Percentiles rank a stretch among this genome's conserved stretches.
Conservation (phyloP, 2,329 filamentous ascomycete genomes). For the Phoma sp. region DNA sequence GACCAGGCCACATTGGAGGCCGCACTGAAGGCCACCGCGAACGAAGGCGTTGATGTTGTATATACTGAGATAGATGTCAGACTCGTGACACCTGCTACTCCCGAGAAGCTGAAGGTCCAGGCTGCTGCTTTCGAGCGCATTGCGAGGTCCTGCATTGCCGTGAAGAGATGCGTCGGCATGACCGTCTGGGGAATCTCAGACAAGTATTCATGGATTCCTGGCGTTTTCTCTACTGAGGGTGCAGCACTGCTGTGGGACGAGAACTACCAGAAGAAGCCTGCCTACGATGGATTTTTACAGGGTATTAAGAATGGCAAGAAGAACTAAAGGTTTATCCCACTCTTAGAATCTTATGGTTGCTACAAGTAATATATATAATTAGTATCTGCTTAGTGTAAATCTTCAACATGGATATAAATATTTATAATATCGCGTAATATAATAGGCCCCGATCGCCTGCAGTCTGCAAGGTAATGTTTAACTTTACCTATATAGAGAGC, state of each 20-base stretch:
- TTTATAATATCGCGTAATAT: no score
- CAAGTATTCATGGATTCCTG: constrained; percentile 52
- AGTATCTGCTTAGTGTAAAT: no score
- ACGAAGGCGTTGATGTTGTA: constrained; percentile 64
- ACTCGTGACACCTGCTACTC: constrained; percentile 55
- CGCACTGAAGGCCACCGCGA: constrained; percentile 60
- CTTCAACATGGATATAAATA: no score
- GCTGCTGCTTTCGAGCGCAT: constrained; percentile 55
- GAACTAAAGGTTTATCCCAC: no score
- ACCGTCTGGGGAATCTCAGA: constrained; percentile 58
- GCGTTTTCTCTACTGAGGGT: constrained; percentile 48
- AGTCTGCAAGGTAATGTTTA: no score
- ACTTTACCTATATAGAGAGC: no score
- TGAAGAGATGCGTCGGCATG: constrained; percentile 50
- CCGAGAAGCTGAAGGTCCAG: constrained; percentile 56
- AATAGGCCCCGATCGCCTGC: no score
- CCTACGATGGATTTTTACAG: constrained; percentile 41
- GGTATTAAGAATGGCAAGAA: constrained; percentile 32
- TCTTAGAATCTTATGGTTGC: no score
- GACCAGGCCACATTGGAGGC: constrained; percentile 54
- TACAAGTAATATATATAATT: no score
- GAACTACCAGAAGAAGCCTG: constrained; percentile 47
- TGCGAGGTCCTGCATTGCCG: constrained; percentile 48
- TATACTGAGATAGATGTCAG: constrained; percentile 70
- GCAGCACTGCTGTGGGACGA: constrained; percentile 46